phyloP scores from a whole-genome alignment of 805 yeast species.

The Teunomyces atbi region DNA sequence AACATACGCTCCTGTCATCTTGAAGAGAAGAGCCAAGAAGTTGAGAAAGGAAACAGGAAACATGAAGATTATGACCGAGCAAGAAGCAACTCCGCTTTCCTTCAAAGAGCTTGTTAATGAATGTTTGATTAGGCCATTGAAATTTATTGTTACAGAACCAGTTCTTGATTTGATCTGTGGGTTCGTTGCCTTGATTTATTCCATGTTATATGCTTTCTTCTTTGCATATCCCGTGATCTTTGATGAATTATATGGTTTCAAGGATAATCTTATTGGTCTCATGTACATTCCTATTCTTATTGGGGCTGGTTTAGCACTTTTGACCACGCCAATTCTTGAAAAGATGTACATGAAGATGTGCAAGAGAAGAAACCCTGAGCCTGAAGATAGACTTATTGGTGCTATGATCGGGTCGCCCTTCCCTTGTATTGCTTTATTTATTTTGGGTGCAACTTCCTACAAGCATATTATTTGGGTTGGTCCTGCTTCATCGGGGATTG shows the following conservation, averaged over 20 bases:
- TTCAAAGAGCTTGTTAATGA: slow-evolving; percentile 66
- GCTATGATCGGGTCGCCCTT: slow-evolving; percentile 83
- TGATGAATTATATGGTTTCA: slow-evolving; percentile 68
- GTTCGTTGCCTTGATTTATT: slow-evolving; percentile 85
- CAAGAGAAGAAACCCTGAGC: slow-evolving; percentile 59
- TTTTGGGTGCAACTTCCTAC: slow-evolving; percentile 75
- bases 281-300: slow-evolving; percentile 89
- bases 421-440: slow-evolving; percentile 77
- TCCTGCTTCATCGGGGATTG: slow-evolving; percentile 58
- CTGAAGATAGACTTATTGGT: slow-evolving; percentile 78
- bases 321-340: slow-evolving; percentile 76
- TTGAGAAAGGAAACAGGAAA: slow-evolving; percentile 80
- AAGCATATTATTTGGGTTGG: slow-evolving; percentile 67
- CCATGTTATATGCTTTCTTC: slow-evolving; percentile 90
- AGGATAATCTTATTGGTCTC: slow-evolving; percentile 77
- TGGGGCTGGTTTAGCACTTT: slow-evolving; percentile 75
- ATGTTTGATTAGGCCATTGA: slow-evolving; percentile 77
- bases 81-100: slow-evolving; percentile 77
- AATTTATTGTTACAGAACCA: slow-evolving; percentile 76
- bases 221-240: slow-evolving; percentile 93
- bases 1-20: slow-evolving; percentile 82
- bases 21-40: slow-evolving; percentile 61
- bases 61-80: slow-evolving; percentile 84
- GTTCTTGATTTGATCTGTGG: slow-evolving; percentile 80
- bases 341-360: slow-evolving; percentile 52